Evolutionary conservation across 2,329 filamentous ascomycete genomes (phyloP).

Genomic region (Mycogone perniciosa): DNA sequence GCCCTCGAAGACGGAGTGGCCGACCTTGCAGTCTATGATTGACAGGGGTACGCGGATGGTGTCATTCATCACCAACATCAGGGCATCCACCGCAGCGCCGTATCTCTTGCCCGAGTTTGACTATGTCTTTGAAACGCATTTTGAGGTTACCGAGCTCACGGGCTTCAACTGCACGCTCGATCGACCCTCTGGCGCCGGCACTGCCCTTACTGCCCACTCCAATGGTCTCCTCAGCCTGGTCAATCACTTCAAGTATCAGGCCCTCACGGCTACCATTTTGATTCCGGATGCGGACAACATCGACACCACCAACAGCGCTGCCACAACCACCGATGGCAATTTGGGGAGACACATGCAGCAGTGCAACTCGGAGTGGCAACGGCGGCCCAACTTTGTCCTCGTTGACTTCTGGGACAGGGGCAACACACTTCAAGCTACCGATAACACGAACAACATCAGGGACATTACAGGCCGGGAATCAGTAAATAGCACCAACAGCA

Average conservation of each 20-base stretch:
- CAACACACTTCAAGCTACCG: conserved; percentile 61
- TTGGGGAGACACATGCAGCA: conserved; percentile 46
- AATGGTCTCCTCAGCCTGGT: conserved; percentile 61
- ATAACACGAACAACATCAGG: conserved; percentile 56
- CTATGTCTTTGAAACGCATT: conserved; percentile 68
- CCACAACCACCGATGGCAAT: conserved; percentile 45
- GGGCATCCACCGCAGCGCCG: conserved; percentile 36
- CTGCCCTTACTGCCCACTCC: conserved; percentile 46
- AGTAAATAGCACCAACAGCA: conserved; percentile 13
- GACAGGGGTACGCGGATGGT: conserved; percentile 57
- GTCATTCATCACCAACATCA: conserved; percentile 58
- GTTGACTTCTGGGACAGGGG: conserved; percentile 77
- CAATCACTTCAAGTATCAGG: conserved; percentile 73
- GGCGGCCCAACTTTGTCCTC: conserved; percentile 63
- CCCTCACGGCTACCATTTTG: conserved; percentile 47
- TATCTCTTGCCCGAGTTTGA: conserved; percentile 59
- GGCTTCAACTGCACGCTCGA: conserved; percentile 69
- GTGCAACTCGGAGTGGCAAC: conserved; percentile 54
- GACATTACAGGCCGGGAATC: conserved; percentile 30
- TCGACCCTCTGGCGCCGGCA: conserved; percentile 50
- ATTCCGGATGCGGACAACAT: conserved; percentile 57
- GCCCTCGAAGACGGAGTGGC: conserved; percentile 50
- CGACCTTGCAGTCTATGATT: conserved; percentile 66
- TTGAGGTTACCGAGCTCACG: conserved; percentile 52
- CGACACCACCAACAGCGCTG: conserved; percentile 58